Percentiles rank a stretch among this genome's conserved stretches.
These are phyloP conservation scores for Capsicum rhomboideum DNA, from an alignment of 257 asterid species.

Conservation along the genomic window DNA sequence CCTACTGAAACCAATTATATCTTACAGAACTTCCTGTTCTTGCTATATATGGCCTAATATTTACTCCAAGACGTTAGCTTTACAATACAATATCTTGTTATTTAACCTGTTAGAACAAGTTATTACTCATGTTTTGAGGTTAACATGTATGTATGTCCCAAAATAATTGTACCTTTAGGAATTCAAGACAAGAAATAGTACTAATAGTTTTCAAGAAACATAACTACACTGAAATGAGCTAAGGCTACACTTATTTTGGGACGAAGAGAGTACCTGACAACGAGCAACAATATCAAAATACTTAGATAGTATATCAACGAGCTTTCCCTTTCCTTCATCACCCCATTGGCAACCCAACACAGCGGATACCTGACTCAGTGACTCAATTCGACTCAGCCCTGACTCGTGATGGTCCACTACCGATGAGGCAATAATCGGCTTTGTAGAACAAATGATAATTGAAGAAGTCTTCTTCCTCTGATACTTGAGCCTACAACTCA, in stretches of 20 bases:
- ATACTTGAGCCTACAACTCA: not conserved
- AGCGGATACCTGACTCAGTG: constrained; percentile 84
- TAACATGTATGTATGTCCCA: no score
- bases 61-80: not conserved
- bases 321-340: constrained; percentile 96
- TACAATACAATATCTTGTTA: not conserved
- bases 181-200: no score
- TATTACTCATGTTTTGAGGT: no score
- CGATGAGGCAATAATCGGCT: not conserved
- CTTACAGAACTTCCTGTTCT: not conserved
- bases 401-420: constrained; percentile 9
- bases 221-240: no score
- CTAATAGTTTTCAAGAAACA: no score
- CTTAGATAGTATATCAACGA: constrained; percentile 73
- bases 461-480: not conserved
- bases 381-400: constrained; percentile 42
- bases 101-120: no score
- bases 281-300: constrained; percentile 89
- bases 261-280: constrained; percentile 60
- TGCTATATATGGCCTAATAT: not conserved
- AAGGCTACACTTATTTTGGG: no score
- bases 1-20: not conserved
- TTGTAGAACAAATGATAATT: not conserved
- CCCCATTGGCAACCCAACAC: constrained; percentile 98
- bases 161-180: no score